Conservation (phyloP, 1,284 basidiomycete genomes). For the Ceratobasidium sp. region DNA sequence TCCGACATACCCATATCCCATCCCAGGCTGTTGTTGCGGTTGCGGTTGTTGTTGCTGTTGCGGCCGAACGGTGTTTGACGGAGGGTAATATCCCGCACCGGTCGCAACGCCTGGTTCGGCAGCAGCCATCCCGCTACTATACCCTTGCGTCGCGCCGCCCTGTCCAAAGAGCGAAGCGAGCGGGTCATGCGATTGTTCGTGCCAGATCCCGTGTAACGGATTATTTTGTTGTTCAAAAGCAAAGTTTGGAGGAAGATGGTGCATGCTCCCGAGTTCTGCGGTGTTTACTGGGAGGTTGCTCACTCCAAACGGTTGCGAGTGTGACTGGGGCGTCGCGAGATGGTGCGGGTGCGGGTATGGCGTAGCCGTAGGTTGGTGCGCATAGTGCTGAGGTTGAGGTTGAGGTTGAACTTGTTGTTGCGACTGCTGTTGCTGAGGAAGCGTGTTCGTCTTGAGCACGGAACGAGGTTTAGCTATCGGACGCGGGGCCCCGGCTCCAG, state of each 20-base stretch:
- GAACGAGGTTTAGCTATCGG: constrained; percentile 41
- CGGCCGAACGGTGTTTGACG: background rate
- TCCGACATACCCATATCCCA: constrained; percentile 28
- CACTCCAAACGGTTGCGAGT: constrained; percentile 53
- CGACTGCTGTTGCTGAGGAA: background rate
- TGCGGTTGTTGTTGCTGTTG: background rate
- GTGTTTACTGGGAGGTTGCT: constrained; percentile 33
- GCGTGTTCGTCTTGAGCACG: constrained; percentile 9
- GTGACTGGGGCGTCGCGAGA: constrained; percentile 51
- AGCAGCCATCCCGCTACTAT: background rate
- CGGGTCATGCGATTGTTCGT: constrained; percentile 43
- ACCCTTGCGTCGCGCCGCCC: constrained; percentile 3
- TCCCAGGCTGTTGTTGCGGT: constrained; percentile 7
- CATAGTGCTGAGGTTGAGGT: constrained; percentile 14
- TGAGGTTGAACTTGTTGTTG: background rate
- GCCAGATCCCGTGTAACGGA: constrained; percentile 43
- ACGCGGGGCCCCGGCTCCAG: constrained; percentile 10
- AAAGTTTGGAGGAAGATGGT: constrained; percentile 41
- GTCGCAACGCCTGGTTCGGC: background rate
- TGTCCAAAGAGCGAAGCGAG: constrained; percentile 32
- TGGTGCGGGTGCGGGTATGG: constrained; percentile 35
- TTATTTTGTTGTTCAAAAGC: constrained; percentile 40
- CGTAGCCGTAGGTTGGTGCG: constrained; percentile 38
- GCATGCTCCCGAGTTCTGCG: constrained; percentile 39
- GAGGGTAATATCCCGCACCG: constrained; percentile 37